Conservation (phyloP, 495 filamentous ascomycete species). For the Polyplosphaeria fusca region DNA sequence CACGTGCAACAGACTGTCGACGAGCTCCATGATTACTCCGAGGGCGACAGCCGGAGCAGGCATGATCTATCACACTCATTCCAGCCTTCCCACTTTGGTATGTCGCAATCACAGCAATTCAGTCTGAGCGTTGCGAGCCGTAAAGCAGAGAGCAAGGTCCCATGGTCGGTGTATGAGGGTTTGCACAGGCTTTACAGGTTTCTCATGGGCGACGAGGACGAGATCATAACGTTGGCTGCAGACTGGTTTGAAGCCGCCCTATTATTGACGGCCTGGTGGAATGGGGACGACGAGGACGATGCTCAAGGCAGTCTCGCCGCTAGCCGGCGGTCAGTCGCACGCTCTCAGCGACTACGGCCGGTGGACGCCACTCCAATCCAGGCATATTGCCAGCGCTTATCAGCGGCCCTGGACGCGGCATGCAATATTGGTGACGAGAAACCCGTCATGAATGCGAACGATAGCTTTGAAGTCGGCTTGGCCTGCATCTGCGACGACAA, state of each 20-base stretch:
- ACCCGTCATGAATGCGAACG: constrained; percentile 69
- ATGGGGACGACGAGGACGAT: constrained; percentile 63
- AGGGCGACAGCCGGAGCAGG: constrained; percentile 27
- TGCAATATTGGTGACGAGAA: constrained; percentile 47
- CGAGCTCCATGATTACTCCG: constrained; percentile 61
- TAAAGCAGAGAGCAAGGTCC: constrained; percentile 76
- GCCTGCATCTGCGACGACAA: constrained; percentile 77
- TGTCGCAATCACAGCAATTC: constrained; percentile 40
- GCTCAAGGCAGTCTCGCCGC: constrained; percentile 37
- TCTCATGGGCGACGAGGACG: constrained; percentile 63
- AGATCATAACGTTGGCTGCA: constrained; percentile 66
- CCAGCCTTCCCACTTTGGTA: constrained; percentile 55
- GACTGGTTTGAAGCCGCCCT: constrained; percentile 88
- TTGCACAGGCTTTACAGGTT: constrained; percentile 71
- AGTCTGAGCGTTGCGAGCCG: constrained; percentile 61
- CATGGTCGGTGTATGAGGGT: constrained; percentile 81
- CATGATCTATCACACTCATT: constrained; percentile 33
- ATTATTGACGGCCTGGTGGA: constrained; percentile 82
- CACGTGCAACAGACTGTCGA: constrained; percentile 61
- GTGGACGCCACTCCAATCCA: constrained; percentile 48
- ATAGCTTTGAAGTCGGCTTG: constrained; percentile 70
- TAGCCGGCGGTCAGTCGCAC: constrained; percentile 38
- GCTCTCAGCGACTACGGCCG: constrained; percentile 35
- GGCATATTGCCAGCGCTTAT: constrained; percentile 55
- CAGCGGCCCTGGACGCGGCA: constrained; percentile 50